Evolutionary conservation across 805 yeast species (phyloP).

Genomic region (Komagataella mondaviorum): DNA sequence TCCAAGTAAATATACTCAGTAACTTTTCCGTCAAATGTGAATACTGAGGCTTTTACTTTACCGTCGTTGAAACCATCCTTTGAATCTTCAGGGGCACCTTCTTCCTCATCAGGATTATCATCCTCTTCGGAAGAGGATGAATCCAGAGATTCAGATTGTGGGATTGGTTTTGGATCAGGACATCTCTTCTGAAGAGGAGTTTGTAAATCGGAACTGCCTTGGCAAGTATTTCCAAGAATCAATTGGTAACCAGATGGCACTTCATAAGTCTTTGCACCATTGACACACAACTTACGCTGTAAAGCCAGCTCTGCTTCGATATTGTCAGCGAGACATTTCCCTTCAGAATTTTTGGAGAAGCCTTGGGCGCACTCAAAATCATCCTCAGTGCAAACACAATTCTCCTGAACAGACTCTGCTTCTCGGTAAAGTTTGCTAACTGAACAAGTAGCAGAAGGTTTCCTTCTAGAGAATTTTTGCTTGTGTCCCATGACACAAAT

Average conservation of each 20-base stretch:
- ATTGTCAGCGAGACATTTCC: background rate
- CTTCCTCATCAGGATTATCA: constrained; percentile 11
- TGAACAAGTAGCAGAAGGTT: constrained; percentile 50
- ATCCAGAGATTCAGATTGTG: background rate
- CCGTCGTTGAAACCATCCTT: constrained; percentile 22
- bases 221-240: background rate
- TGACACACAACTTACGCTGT: background rate
- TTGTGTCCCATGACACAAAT: constrained; percentile 57
- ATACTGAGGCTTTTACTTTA: constrained; percentile 26
- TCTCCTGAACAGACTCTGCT: constrained; percentile 29
- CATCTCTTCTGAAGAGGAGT: background rate
- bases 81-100: constrained; percentile 20
- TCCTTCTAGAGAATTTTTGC: constrained; percentile 52
- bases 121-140: background rate
- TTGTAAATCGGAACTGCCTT: background rate
- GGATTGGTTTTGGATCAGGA: background rate
- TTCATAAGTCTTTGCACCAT: background rate
- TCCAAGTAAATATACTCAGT: constrained; percentile 48
- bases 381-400: constrained; percentile 47
- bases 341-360: constrained; percentile 15
- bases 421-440: constrained; percentile 34
- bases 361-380: constrained; percentile 66
- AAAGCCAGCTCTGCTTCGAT: background rate
- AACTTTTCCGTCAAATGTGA: constrained; percentile 40
- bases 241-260: background rate